These are phyloP conservation scores for Fraxinus greggii DNA, from an alignment of 305 asterid genomes.

Conservation along the genomic window DNA sequence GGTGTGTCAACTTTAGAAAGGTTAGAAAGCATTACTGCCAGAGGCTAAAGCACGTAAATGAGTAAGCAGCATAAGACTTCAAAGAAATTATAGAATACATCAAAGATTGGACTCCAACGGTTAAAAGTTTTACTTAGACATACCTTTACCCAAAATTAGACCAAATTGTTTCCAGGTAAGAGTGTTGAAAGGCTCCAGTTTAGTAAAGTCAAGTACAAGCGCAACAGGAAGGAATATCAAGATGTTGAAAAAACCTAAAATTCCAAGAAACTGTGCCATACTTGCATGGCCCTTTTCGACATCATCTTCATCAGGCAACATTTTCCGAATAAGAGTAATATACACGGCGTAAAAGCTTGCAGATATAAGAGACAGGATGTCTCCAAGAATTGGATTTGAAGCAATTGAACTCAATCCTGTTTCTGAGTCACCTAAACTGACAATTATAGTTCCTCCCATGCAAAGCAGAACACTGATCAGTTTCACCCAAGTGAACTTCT, in stretches of 20 bases:
- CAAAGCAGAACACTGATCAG: constrained; percentile 82
- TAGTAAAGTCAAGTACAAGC: constrained; percentile 50
- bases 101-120: not conserved
- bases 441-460: constrained; percentile 84
- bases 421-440: constrained; percentile 77
- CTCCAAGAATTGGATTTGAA: constrained; percentile 72
- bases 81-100: not conserved
- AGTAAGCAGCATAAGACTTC: not conserved
- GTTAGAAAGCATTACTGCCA: not conserved
- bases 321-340: constrained; percentile 74
- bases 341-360: constrained; percentile 80
- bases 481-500: constrained; percentile 85
- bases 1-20: not conserved
- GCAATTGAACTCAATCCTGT: constrained; percentile 49
- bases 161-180: constrained; percentile 71
- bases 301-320: constrained; percentile 81
- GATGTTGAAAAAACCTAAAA: constrained; percentile 78
- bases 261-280: constrained; percentile 95
- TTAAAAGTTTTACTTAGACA: constrained; percentile 16
- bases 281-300: constrained; percentile 57
- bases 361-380: constrained; percentile 62
- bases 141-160: constrained; percentile 89
- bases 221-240: constrained; percentile 70
- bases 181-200: constrained; percentile 52
- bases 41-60: constrained; percentile 13